Percentiles rank a stretch among this genome's conserved stretches.
Conservation (phyloP, 2,329 filamentous ascomycete species). For the Dichotomopilus funicola region DNA sequence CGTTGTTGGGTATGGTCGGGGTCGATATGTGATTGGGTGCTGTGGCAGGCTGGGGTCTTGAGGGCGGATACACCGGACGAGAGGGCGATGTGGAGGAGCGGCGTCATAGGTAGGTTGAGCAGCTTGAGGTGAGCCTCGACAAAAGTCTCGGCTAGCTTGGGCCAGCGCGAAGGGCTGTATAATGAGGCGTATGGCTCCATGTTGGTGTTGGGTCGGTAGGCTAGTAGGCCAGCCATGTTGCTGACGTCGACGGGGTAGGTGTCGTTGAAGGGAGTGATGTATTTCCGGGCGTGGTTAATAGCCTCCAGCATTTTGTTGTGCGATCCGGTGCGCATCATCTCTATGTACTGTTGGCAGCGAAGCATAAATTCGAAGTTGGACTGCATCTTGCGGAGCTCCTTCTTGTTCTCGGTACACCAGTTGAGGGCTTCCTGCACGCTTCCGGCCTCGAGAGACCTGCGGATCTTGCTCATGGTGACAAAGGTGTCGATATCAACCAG, state of each 20-base stretch:
- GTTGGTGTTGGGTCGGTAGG: slow-evolving; percentile 46
- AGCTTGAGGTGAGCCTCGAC: slow-evolving; percentile 80
- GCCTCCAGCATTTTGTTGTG: slow-evolving; percentile 65
- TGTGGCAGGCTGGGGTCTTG: slow-evolving; percentile 89
- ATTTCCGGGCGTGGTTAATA: slow-evolving; percentile 73
- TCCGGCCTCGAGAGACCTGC: slow-evolving; percentile 61
- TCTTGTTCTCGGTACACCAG: slow-evolving; percentile 93
- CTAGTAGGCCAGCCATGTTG: slow-evolving; percentile 73
- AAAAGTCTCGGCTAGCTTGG: slow-evolving; percentile 70
- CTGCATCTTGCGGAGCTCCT: slow-evolving; percentile 81
- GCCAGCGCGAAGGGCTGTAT: slow-evolving; percentile 72
- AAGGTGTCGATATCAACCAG: slow-evolving; percentile 89
- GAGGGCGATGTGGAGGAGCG: slow-evolving; percentile 83
- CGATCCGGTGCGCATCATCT: slow-evolving; percentile 67
- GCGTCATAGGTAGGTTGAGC: slow-evolving; percentile 72
- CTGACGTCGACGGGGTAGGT: slow-evolving; percentile 62
- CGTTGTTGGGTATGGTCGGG: slow-evolving; percentile 20
- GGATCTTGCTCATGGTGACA: slow-evolving; percentile 70
- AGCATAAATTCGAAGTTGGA: slow-evolving; percentile 89
- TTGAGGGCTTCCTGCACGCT: slow-evolving; percentile 72
- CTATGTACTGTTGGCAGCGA: slow-evolving; percentile 89
- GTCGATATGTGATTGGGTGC: slow-evolving; percentile 8
- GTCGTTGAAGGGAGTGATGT: slow-evolving; percentile 64
- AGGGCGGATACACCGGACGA: slow-evolving; percentile 87
- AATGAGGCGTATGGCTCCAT: slow-evolving; percentile 35